Evolutionary conservation across 2,329 filamentous ascomycete genomes (phyloP).

Genomic region (Monosporascus ibericus): DNA sequence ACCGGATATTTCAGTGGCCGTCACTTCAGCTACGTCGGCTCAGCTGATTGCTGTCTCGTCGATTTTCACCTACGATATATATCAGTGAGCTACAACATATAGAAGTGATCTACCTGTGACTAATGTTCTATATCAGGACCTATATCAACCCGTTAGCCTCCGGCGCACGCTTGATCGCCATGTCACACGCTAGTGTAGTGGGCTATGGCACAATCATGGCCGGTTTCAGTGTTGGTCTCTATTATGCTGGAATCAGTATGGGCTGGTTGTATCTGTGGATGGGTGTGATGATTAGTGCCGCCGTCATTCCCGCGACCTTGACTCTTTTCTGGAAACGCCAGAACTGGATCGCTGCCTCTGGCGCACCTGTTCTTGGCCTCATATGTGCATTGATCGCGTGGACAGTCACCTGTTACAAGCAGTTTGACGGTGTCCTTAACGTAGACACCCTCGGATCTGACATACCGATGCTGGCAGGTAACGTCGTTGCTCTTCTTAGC

Average conservation of each 20-base stretch:
- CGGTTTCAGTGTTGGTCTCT: conserved; percentile 65
- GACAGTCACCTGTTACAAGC: conserved; percentile 66
- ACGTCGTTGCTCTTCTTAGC: conserved; percentile 31
- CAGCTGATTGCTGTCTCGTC: conserved; percentile 81
- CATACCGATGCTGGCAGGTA: conserved; percentile 80
- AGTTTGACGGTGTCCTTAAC: conserved; percentile 57
- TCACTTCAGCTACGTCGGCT: conserved; percentile 73
- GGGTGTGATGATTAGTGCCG: conserved; percentile 80
- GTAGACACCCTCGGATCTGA: conserved; percentile 72
- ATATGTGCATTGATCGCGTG: conserved; percentile 63
- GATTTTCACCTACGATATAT: conserved; percentile 82
- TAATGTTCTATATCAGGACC: conserved; percentile 42
- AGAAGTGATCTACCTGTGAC: background rate
- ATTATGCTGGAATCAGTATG: conserved; percentile 72
- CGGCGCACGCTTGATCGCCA: conserved; percentile 68
- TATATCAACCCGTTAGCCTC: conserved; percentile 72
- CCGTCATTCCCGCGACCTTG: conserved; percentile 72
- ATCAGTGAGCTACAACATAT: conserved; percentile 30
- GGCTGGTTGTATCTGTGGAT: conserved; percentile 82
- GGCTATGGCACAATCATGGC: conserved; percentile 69
- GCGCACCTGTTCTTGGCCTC: conserved; percentile 62
- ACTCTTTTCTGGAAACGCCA: conserved; percentile 75
- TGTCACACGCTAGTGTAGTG: conserved; percentile 65
- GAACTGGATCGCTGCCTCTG: conserved; percentile 29
- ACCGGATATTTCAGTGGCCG: conserved; percentile 50